Evolutionary conservation across 768 basidiomycete genomes (phyloP), one percentile per base, ranked within the genome.

Genomic region (Mycena polygramma): DNA sequence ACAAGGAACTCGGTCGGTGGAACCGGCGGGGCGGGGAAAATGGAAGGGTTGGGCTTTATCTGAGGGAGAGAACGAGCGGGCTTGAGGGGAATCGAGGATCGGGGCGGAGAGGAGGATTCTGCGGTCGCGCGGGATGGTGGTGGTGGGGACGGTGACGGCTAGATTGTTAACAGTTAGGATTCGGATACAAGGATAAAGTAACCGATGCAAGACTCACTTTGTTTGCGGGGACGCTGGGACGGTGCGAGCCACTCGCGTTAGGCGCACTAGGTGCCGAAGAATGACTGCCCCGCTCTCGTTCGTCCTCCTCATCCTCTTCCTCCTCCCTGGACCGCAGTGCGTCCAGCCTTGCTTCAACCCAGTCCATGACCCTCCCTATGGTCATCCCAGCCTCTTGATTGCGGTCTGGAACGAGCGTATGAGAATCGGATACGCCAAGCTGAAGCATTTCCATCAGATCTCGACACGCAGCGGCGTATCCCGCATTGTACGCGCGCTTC

Each of bases 391-490:
- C 83, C 55, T 86, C 86, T 36, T 83, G 79, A 68, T 86, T 64
- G 45, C 66, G 52, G 43, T 57, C 72, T 13, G 69, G 43, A 43
- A 64, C 64, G 51, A 73, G 72, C 43, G 66, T 87, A 64, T 84
- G 82, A 22, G 83, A 82, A 26, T 81, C 84, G 48, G 80, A 78
- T 55, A 95, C 92, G 53, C 92, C 92, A 68, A 94, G 91, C 79
- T 95, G 93, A 58, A 95, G 90, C 88, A 94, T 93, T 77, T 86
- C 86, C 76, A 95, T 85, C 45, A 95, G 82, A 81, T 95, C 94
- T 76, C 91, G 89, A 74, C 94, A 94, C 17, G 94, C 94, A 4
- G 92, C 81, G 0, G 90, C 90, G 74, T 95, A 95, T 6, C 94
- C 94, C 10, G 91, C 87, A 75, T 92, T 93, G 81, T 94, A 94